phyloP scores from a whole-genome alignment of 352 stramenopile genomes.

The Pythium phragmitis region DNA sequence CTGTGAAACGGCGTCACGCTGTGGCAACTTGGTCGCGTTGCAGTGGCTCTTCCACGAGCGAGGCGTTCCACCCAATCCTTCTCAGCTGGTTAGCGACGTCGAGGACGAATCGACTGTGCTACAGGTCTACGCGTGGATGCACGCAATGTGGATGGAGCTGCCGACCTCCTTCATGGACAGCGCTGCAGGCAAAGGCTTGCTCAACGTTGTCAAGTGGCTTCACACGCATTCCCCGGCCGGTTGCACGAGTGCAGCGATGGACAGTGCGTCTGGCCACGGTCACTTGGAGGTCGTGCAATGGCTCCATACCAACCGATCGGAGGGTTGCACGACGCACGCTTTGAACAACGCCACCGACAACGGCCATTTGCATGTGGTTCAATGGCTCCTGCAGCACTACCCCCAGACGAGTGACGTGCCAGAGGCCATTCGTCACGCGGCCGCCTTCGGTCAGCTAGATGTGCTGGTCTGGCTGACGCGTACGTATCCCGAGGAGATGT shows the following conservation, averaged over 20 bases:
- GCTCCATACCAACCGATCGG: conserved; percentile 37
- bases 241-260: conserved; percentile 31
- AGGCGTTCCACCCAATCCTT: background rate
- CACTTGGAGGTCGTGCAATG: conserved; percentile 48
- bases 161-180: background rate
- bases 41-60: background rate
- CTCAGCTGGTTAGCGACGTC: background rate
- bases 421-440: background rate
- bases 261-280: conserved; percentile 34
- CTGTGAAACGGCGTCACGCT: background rate
- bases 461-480: background rate
- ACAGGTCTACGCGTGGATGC: background rate
- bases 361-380: conserved; percentile 33
- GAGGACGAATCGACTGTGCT: background rate
- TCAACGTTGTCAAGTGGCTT: conserved; percentile 3
- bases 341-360: conserved; percentile 52
- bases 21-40: background rate
- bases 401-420: background rate
- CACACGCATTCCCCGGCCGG: background rate
- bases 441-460: background rate
- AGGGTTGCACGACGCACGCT: conserved; percentile 44
- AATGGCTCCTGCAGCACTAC: conserved; percentile 22
- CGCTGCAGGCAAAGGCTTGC: background rate
- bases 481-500: background rate
- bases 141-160: background rate